Evolutionary conservation across 108 stramenopile species (phyloP), one percentile per base, ranked within the genome.

Genomic region (Cyclotella distinguenda): DNA sequence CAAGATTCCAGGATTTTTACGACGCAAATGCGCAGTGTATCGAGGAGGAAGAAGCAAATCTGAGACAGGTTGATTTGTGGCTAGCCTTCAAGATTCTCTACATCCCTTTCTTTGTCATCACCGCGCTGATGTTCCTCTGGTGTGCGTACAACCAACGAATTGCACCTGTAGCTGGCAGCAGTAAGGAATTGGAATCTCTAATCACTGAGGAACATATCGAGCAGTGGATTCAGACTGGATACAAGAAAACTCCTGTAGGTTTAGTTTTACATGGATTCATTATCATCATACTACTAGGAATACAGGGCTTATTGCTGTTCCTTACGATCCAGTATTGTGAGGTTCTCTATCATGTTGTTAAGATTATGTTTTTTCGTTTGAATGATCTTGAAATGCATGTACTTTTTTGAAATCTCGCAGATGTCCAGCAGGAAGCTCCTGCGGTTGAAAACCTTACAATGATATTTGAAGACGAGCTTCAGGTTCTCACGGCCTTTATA

Each of bases 91-190:
- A 78, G 13, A 53, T 77, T 18, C 62, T 70, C 39, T 85, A 82
- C 52, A 23, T 63, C 18, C 46, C 66, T 52, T 38, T 84, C 1
- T 53, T 33, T 19, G 26, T 30, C 8, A 68, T 75, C 13, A 82
- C 82, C n/a, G 2, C 63, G 18, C 5, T 64, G 3, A 70, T 88
- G 51, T 49, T 82, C 32, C 13, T 34, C 18, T 88, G 79, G 81
- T 84, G 80, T 50, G 68, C 65, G n/a, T 76, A 57, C 46, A 83
- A 83, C 62, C 80, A 84, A 45, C 64, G 82, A 19, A 48, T 80
- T 15, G 33, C 60, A n/a, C 66, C 70, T 33, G 72, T 82, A 3
- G 22, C 39, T 16, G 77, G 72, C 1, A 82, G 72, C 22, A 70
- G 3, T 21, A 16, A 26, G 22, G 54, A 36, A 40, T 48, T 54